phyloP scores from a whole-genome alignment of 345 rosid genomes.

The Carallia pectinifolia region DNA sequence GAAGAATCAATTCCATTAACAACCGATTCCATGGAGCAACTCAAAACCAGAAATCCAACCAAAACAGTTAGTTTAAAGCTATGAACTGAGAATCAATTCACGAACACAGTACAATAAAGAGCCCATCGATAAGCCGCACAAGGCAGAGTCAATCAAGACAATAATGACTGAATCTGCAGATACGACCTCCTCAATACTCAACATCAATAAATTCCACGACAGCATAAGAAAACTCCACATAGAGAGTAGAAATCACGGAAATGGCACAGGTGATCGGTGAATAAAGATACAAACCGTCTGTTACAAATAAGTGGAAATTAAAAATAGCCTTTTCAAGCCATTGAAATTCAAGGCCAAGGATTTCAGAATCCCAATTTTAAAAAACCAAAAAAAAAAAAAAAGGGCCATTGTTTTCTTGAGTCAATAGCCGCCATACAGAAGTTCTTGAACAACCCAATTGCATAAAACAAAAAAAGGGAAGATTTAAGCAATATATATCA shows the following conservation, averaged over 20 bases:
- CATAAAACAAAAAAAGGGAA: slow-evolving; percentile 17
- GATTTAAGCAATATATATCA: neutral
- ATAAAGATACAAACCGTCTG: slow-evolving; percentile 25
- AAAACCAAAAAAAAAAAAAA: too few species aligned
- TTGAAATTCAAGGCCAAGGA: neutral
- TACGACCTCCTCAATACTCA: slow-evolving; percentile 5
- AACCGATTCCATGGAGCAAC: slow-evolving; percentile 59
- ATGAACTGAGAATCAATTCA: slow-evolving; percentile 14
- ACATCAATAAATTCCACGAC: neutral
- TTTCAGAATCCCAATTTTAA: neutral
- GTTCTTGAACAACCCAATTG: slow-evolving; percentile 16
- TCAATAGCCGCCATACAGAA: slow-evolving; percentile 9
- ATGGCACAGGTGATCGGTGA: slow-evolving; percentile 16
- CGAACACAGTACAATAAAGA: neutral
- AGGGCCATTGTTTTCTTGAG: slow-evolving; percentile 19
- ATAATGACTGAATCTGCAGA: slow-evolving; percentile 4
- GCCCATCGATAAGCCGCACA: too few species aligned
- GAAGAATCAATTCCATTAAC: slow-evolving; percentile 40
- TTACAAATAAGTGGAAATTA: slow-evolving; percentile 21
- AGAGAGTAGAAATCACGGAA: slow-evolving; percentile 27
- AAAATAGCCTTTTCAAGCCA: slow-evolving; percentile 15
- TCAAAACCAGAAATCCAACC: slow-evolving; percentile 29
- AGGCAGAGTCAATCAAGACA: slow-evolving; percentile 13
- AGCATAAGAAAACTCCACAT: slow-evolving; percentile 26
- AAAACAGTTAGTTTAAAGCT: slow-evolving; percentile 11